Evolutionary conservation across 441 rosid genomes (phyloP).

Genomic region (Pelargonium citronellum): DNA sequence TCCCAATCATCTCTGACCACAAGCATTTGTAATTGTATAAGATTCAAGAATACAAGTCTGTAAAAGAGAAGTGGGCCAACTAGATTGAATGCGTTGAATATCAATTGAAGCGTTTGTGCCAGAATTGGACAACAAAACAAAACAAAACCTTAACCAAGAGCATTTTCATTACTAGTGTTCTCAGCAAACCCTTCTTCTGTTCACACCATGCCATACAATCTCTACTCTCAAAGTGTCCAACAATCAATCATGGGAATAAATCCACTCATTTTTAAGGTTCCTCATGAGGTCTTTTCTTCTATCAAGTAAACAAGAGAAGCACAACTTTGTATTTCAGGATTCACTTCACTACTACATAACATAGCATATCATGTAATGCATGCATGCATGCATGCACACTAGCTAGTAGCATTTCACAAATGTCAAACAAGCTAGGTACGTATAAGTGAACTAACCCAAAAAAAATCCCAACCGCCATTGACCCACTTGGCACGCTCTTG

Average conservation of each 20-base stretch:
- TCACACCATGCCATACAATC: not conserved
- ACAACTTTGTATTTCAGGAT: not conserved
- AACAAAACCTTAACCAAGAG: too few relatives aligned
- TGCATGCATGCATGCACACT: not conserved
- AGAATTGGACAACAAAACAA: too few relatives aligned
- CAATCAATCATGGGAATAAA: not conserved
- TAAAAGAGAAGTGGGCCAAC: too few relatives aligned
- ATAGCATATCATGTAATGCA: not conserved
- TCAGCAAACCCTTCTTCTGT: not conserved
- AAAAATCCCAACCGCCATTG: not conserved
- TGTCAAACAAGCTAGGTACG: not conserved
- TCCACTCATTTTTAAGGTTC: not conserved
- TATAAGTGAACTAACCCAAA: not conserved
- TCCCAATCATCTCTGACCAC: too few relatives aligned
- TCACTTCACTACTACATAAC: not conserved
- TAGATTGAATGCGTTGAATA: too few relatives aligned
- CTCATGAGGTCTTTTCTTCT: not conserved
- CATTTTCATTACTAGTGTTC: too few relatives aligned
- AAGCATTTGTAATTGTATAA: too few relatives aligned
- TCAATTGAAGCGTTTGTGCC: too few relatives aligned
- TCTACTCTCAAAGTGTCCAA: not conserved
- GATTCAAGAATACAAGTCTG: too few relatives aligned
- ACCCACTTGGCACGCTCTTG: constrained; percentile 8
- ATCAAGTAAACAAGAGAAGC: not conserved
- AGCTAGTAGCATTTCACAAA: not conserved